phyloP scores from a whole-genome alignment of 768 basidiomycete species.

The Rhizopogon salebrosus region DNA sequence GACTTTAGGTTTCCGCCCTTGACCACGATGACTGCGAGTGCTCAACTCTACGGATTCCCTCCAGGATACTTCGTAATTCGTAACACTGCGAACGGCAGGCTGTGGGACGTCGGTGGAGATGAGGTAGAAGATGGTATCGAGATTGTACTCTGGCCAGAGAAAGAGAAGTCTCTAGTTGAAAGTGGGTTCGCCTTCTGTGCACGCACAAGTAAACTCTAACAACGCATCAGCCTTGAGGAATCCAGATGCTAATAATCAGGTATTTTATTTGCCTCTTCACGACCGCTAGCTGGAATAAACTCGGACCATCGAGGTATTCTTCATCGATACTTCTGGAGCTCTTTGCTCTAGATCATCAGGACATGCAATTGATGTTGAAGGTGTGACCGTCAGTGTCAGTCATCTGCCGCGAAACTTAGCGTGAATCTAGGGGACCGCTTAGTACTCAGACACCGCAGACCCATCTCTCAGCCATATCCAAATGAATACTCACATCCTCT shows the following conservation, averaged over 20 bases:
- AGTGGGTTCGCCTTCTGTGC: slow-evolving; percentile 35
- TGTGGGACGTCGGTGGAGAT: slow-evolving; percentile 31
- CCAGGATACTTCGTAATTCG: slow-evolving; percentile 37
- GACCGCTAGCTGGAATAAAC: background rate
- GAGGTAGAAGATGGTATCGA: slow-evolving; percentile 34
- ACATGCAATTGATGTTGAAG: slow-evolving; percentile 78
- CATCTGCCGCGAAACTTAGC: slow-evolving; percentile 5
- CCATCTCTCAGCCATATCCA: slow-evolving; percentile 71
- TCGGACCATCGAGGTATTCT: slow-evolving; percentile 58
- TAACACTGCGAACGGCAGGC: slow-evolving; percentile 28
- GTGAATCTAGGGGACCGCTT: slow-evolving; percentile 48
- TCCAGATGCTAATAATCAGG: slow-evolving; percentile 74
- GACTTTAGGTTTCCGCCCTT: background rate
- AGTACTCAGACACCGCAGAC: slow-evolving; percentile 73
- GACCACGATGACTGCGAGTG: slow-evolving; percentile 12
- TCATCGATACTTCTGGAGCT: slow-evolving; percentile 72
- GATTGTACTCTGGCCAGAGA: slow-evolving; percentile 65
- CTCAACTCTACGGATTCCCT: slow-evolving; percentile 29
- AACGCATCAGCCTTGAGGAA: slow-evolving; percentile 50
- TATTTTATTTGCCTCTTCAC: slow-evolving; percentile 15
- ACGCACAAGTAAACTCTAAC: background rate
- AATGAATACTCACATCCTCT: slow-evolving; percentile 74
- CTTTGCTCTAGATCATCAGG: slow-evolving; percentile 76
- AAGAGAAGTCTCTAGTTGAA: slow-evolving; percentile 75
- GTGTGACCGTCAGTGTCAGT: slow-evolving; percentile 30